Evolutionary conservation across 148 eudicot species (phyloP), one percentile per base, ranked within the genome.

Genomic region (Cornus florida): DNA sequence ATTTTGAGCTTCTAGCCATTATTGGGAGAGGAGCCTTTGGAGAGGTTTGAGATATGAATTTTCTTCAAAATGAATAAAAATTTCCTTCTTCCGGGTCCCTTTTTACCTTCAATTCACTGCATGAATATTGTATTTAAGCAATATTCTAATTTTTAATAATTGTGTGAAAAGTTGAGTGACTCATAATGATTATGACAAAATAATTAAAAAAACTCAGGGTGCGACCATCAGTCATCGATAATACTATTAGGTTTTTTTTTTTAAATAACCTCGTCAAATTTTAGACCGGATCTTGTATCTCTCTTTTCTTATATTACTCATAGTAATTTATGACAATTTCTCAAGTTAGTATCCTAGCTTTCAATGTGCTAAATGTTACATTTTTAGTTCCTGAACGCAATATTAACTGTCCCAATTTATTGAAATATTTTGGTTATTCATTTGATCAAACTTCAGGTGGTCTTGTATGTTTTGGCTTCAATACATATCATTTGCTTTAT

Each of bases 1-100:
- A 91, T 74, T 91, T 91, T 74, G 86, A 85, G 35, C 90, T 88
- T 46, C 83, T 91, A 38, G 77, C 85, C 71, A 87, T 90, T 28
- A 91, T 90, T 75, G 95, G 92, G 3, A 83, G 90, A 83, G 95
- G 95, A 57, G 92, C 95, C 72, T 91, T 90, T 87, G 95, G 93
- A 48, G 93, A 90, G 95, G 95, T 91, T 75, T 33, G 76, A 74
- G 19, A 43, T 24, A 16, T 33, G 28, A 50, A 48, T 23, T 35
- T 32, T 74, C 20, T 14, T 28, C 57, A 2, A 62, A 8, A 62
- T 66, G 69, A 69, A 75, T 75, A 64, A 75, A 64, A 65, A 16
- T n/a, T 60, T 62, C 66, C 23, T 62, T 62, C 24, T 62, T 62
- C 8, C 9, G 7, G 16, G 66, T 62, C 66, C 7, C 20, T 17